Percentiles rank a stretch among this genome's conserved stretches.
These are phyloP conservation scores for Xylaria digitata DNA, from an alignment of 2,329 filamentous ascomycete genomes.

Conservation along the genomic window DNA sequence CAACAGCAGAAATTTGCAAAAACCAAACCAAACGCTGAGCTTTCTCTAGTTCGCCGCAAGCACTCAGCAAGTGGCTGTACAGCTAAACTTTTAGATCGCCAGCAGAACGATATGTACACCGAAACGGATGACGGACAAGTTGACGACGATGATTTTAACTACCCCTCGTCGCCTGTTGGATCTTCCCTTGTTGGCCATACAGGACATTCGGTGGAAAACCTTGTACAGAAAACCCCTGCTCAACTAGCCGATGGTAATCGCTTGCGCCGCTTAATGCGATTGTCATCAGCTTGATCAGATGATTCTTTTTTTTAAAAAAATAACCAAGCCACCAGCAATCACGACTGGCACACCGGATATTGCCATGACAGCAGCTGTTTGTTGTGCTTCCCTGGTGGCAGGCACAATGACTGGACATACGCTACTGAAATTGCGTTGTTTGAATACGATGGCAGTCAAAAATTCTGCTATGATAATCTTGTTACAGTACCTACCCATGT, in stretches of 20 bases:
- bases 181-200: constrained; percentile 49
- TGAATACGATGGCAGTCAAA: constrained; percentile 10
- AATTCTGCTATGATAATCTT: constrained; percentile 15
- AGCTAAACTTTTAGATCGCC: neutral
- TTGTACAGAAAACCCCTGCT: constrained; percentile 15
- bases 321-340: neutral
- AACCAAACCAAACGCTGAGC: neutral
- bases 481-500: constrained; percentile 1
- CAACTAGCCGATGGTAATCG: constrained; percentile 28
- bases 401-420: constrained; percentile 13
- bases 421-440: constrained; percentile 19
- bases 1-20: constrained; percentile 19
- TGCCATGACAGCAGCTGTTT: constrained; percentile 10
- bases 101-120: constrained; percentile 17
- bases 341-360: neutral
- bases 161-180: constrained; percentile 24
- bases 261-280: constrained; percentile 31
- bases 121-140: neutral
- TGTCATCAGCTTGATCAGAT: constrained; percentile 16
- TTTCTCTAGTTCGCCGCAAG: neutral
- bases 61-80: neutral
- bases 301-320: neutral
- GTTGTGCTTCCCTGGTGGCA: neutral
- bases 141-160: constrained; percentile 17
- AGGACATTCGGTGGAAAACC: constrained; percentile 46